phyloP scores from a whole-genome alignment of 208 protist species.

The Trypanosoma theileri region DNA sequence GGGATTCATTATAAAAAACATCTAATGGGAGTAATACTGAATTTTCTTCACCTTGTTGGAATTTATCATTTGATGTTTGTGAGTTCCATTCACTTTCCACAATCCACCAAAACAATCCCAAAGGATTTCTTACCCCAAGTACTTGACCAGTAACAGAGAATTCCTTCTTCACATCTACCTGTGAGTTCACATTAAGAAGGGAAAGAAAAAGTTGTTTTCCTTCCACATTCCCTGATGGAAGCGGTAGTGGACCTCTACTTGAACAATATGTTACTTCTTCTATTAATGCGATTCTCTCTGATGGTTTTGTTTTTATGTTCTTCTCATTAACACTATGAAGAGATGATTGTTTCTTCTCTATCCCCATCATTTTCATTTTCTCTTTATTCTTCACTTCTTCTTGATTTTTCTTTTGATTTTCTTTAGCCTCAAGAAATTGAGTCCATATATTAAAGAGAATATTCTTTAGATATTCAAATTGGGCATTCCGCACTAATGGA shows the following conservation, averaged over 20 bases:
- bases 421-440: background rate
- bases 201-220: constrained; percentile 1
- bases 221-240: background rate
- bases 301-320: background rate
- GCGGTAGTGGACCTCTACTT: constrained; percentile 1
- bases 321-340: background rate
- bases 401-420: background rate
- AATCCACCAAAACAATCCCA: constrained; percentile 24
- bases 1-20: constrained; percentile 6
- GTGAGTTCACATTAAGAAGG: background rate
- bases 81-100: background rate
- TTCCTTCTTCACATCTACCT: constrained; percentile 7
- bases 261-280: constrained; percentile 27
- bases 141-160: constrained; percentile 14
- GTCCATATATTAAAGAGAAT: background rate
- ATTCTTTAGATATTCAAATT: constrained; percentile 12
- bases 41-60: background rate
- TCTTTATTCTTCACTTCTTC: background rate
- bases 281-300: background rate
- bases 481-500: constrained; percentile 11
- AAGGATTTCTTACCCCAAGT: background rate
- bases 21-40: constrained; percentile 2
- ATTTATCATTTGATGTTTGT: background rate
- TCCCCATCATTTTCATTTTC: background rate
- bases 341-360: background rate